Evolutionary conservation across 805 yeast species (phyloP), one percentile per base, ranked within the genome.

Genomic region (Metschnikowia proteae): DNA sequence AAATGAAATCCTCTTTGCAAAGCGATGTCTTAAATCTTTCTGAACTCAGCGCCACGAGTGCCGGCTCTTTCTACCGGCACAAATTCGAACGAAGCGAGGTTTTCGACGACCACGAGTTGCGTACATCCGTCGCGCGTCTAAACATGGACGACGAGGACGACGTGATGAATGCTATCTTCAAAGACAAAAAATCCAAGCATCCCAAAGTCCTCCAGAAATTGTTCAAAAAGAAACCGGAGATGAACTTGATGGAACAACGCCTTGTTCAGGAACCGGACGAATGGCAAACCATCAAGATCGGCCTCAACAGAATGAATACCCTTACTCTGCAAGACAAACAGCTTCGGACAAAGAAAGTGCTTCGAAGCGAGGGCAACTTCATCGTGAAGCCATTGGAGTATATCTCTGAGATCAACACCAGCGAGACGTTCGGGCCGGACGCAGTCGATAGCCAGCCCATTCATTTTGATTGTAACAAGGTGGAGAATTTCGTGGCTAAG

Each of bases 1-100:
- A 75, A 3, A 60, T 71, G 47, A 68, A 72, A 49, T 71, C 76
- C 3, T 42, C 45, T 13, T 60, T 73, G 41, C 79, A 73, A 56
- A 71, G 76, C 57, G 78, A 73, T 51, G 77, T 73, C 4, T 65
- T 73, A 47, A 73, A 72, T 46, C 60, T 72, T 47, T 83, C 90
- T 32, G 94, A 87, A 62, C 77, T 86, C 53, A 86, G 94, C 68
- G 96, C 96, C 4, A 86, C 96, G 0, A 84, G 94, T 53, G 96
- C 96, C 1, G 96, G 95, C 0, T 86, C 95, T 29, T 82, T 82
- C 50, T 82, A 83, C 40, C 78, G 96, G 60, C 95, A 88, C 62
- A 84, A 78, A 57, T 74, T 71, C 60, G 83, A 82, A 32, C 63
- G 57, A 38, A 70, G 67, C 17, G 46, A 59, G 26, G 55, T 53